These are phyloP conservation scores for Sporothrix dimorphospora DNA, from an alignment of 2,329 filamentous ascomycete genomes.

Conservation along the genomic window DNA sequence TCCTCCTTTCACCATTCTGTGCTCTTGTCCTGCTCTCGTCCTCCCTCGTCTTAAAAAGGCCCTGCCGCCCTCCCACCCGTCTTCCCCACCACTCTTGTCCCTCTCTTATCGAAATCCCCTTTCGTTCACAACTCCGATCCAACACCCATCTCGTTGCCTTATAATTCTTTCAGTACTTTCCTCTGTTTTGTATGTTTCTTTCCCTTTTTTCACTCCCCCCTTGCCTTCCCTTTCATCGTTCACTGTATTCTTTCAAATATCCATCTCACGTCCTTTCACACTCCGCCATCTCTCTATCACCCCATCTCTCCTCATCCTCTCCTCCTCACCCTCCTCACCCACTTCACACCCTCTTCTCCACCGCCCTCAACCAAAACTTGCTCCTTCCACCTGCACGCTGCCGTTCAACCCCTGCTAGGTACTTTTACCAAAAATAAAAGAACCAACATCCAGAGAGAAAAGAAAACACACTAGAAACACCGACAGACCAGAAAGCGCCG, in stretches of 20 bases:
- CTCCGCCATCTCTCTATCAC: not conserved
- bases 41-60: conserved; percentile 22
- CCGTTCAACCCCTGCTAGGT: conserved; percentile 25
- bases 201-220: not conserved
- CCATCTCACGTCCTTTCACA: not conserved
- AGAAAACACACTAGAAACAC: conserved; percentile 2
- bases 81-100: conserved; percentile 22
- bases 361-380: not conserved
- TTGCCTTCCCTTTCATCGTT: not conserved
- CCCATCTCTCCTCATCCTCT: not conserved
- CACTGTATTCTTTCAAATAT: not conserved
- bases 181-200: not conserved
- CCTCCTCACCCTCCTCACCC: conserved; percentile 6
- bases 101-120: conserved; percentile 2
- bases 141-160: not conserved
- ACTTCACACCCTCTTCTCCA: conserved; percentile 24
- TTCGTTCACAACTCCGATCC: conserved; percentile 19
- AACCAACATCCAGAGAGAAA: conserved; percentile 5
- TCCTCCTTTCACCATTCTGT: conserved; percentile 24
- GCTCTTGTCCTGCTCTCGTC: not conserved
- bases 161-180: not conserved
- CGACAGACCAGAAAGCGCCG: conserved; percentile 15
- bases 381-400: conserved; percentile 22
- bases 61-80: conserved; percentile 13
- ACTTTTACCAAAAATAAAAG: conserved; percentile 17